Conservation (phyloP, 345 rosid species). For the Passiflora organensis region DNA sequence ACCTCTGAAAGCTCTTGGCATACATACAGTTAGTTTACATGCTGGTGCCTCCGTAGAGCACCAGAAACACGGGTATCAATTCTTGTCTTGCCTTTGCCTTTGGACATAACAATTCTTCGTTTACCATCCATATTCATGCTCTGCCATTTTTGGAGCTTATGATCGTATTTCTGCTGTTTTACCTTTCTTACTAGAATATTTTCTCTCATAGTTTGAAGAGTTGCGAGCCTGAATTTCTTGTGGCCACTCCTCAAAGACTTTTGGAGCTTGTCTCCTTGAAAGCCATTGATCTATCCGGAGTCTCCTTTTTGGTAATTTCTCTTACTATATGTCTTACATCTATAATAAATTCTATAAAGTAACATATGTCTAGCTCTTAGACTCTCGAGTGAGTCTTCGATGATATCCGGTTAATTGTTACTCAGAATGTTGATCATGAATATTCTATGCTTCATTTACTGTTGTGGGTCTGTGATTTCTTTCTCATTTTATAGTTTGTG, state of each 20-base stretch:
- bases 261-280: slow-evolving; percentile 65
- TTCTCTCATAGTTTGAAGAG: slow-evolving; percentile 51
- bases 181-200: slow-evolving; percentile 1
- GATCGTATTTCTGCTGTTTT: not conserved
- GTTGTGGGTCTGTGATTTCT: not conserved
- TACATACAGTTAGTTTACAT: slow-evolving; percentile 86
- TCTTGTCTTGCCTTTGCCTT: not conserved
- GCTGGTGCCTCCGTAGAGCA: slow-evolving; percentile 64
- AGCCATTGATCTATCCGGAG: slow-evolving; percentile 65
- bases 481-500: slow-evolving; percentile 11
- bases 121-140: not conserved
- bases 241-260: slow-evolving; percentile 85
- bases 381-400: not conserved
- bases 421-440: not conserved
- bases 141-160: not conserved
- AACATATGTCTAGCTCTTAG: not conserved
- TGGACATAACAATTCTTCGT: not conserved
- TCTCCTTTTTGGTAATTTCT: slow-evolving; percentile 67
- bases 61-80: slow-evolving; percentile 69
- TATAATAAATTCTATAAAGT: not conserved
- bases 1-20: slow-evolving; percentile 73
- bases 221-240: slow-evolving; percentile 86
- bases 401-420: too few species aligned
- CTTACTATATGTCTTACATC: not conserved
- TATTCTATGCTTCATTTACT: not conserved